Evolutionary conservation across 371 early-diverging fungal genomes (phyloP).

Genomic region (Apophysomyces sp.): DNA sequence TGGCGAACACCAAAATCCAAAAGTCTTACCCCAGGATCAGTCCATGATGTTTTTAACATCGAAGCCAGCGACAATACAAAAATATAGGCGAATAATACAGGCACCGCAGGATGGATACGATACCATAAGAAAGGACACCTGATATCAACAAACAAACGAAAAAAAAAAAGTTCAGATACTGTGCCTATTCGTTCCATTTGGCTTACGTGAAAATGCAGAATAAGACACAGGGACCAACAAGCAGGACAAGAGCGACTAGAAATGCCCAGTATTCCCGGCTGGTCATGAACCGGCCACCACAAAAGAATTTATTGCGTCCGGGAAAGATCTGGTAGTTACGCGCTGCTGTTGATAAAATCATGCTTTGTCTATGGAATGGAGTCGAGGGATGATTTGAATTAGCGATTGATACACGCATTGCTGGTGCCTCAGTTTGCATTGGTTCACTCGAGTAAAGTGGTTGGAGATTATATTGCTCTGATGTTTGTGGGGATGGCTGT

Average conservation of each 20-base stretch:
- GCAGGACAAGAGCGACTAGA: conserved; percentile 59
- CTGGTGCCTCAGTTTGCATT: background rate
- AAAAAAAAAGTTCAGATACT: background rate
- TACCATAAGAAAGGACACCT: conserved; percentile 73
- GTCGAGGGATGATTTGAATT: background rate
- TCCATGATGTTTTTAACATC: conserved; percentile 83
- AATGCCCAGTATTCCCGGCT: conserved; percentile 72
- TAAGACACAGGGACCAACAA: conserved; percentile 63
- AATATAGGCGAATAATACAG: conserved; percentile 72
- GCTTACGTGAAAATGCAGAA: conserved; percentile 75
- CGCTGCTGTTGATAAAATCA: background rate
- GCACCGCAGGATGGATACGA: conserved; percentile 60
- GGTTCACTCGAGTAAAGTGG: background rate
- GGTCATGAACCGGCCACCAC: conserved; percentile 71
- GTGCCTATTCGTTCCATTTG: background rate
- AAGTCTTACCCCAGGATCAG: conserved; percentile 81
- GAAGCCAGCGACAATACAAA: conserved; percentile 65
- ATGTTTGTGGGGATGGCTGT: background rate
- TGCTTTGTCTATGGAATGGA: background rate
- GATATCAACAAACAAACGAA: background rate
- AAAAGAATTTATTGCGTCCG: conserved; percentile 60
- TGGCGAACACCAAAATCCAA: background rate
- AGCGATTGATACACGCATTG: background rate
- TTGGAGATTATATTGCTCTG: background rate
- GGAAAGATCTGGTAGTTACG: conserved; percentile 36